Percentiles rank a stretch among this genome's conserved stretches.
Evolutionary conservation across 495 filamentous ascomycete genomes (phyloP).

Genomic region (Lentithecium fluviatile): DNA sequence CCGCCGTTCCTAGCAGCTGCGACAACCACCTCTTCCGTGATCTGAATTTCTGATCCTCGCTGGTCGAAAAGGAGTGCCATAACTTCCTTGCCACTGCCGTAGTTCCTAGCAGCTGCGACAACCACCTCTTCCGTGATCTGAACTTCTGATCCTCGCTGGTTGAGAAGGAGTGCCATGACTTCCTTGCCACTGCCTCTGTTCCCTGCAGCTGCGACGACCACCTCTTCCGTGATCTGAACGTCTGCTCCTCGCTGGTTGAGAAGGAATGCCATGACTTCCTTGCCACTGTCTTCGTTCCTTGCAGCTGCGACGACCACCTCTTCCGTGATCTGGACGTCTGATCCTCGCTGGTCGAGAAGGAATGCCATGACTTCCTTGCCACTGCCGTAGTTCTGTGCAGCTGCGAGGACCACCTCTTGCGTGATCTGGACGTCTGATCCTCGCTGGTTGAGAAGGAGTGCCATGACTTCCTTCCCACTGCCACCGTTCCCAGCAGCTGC

Average conservation of each 20-base stretch:
- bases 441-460: not conserved
- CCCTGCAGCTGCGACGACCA: too few relatives aligned
- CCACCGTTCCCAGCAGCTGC: slow-evolving; percentile 10
- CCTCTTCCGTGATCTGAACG: too few relatives aligned
- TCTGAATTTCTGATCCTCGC: slow-evolving; percentile 9
- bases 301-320: slow-evolving; percentile 21
- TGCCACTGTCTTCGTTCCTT: not conserved
- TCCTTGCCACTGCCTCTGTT: too few relatives aligned
- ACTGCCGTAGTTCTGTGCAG: slow-evolving; percentile 5
- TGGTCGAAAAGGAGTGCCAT: slow-evolving; percentile 20
- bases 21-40: slow-evolving; percentile 15
- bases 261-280: too few relatives aligned
- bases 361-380: slow-evolving; percentile 24
- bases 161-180: too few relatives aligned
- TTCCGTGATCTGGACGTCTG: slow-evolving; percentile 12
- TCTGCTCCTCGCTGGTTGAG: too few relatives aligned
- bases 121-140: slow-evolving; percentile 5
- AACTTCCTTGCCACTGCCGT: slow-evolving; percentile 21
- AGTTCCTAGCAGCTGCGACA: slow-evolving; percentile 13
- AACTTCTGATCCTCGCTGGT: too few relatives aligned
- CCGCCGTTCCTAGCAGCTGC: slow-evolving; percentile 6
- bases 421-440: slow-evolving; percentile 30
- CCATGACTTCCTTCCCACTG: slow-evolving; percentile 26
- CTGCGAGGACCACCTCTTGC: slow-evolving; percentile 22
- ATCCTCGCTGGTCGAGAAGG: slow-evolving; percentile 15